phyloP scores from a whole-genome alignment of 768 basidiomycete genomes.

The Lactarius indigo region DNA sequence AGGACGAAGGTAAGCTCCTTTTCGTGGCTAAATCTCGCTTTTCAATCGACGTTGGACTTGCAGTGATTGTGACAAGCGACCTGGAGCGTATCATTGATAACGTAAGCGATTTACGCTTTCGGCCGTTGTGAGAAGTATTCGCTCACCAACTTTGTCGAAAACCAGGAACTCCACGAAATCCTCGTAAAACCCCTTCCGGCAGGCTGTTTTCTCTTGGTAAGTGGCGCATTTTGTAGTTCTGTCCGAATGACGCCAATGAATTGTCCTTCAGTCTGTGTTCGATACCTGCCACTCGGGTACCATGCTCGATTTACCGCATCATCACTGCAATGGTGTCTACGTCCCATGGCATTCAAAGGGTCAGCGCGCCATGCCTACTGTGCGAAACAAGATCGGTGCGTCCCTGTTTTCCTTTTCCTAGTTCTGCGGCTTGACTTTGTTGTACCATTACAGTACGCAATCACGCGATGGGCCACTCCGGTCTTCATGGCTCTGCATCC shows the following conservation, averaged over 20 bases:
- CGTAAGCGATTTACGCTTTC: conserved; percentile 13
- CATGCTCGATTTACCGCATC: no score
- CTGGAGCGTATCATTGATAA: conserved; percentile 28
- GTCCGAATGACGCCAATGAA: background rate
- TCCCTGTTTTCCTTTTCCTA: background rate
- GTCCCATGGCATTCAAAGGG: conserved; percentile 26
- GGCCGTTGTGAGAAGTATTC: background rate
- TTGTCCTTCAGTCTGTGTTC: conserved; percentile 20
- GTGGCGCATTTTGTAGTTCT: background rate
- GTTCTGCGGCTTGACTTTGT: background rate
- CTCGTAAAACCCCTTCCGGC: conserved; percentile 25
- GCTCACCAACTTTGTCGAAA: conserved; percentile 8
- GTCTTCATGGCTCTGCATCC: background rate
- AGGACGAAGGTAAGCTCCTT: conserved; percentile 27
- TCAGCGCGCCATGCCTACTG: conserved; percentile 11
- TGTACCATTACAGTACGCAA: background rate
- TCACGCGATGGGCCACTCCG: background rate
- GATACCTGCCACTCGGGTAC: background rate
- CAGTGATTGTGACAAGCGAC: conserved; percentile 20
- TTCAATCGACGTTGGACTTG: background rate
- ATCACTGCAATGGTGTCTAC: conserved; percentile 25
- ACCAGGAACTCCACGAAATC: conserved; percentile 23
- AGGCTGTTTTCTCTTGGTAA: conserved; percentile 15
- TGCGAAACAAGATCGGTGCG: conserved; percentile 18
- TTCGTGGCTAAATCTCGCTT: no score